phyloP scores from a whole-genome alignment of 495 filamentous ascomycete genomes.

The Tuber calosporum region DNA sequence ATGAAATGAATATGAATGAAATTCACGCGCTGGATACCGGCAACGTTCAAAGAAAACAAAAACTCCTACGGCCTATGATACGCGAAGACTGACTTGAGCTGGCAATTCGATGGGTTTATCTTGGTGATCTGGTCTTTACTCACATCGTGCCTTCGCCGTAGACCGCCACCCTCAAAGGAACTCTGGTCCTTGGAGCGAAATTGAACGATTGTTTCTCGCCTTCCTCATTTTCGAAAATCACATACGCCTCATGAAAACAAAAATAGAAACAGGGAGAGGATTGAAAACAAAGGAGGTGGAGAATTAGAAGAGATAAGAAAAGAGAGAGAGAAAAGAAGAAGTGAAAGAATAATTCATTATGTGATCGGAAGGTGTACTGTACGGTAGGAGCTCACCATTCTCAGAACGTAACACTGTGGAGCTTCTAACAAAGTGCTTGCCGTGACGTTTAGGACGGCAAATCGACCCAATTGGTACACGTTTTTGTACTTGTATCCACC shows the following conservation, averaged over 20 bases:
- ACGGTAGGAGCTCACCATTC: background rate
- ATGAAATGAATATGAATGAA: no score
- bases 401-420: background rate
- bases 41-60: background rate
- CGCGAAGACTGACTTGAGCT: background rate
- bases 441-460: background rate
- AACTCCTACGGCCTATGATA: background rate
- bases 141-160: background rate
- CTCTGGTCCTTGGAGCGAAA: background rate
- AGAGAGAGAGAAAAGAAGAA: background rate
- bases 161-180: background rate
- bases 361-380: background rate
- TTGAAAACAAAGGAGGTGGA: background rate
- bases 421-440: background rate
- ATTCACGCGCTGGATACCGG: no score
- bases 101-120: background rate
- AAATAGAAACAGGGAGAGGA: background rate
- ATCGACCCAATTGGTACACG: background rate
- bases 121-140: background rate
- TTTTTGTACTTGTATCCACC: background rate
- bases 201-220: background rate
- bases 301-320: background rate
- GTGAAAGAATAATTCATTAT: background rate
- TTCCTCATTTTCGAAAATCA: background rate
- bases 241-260: background rate